These are phyloP conservation scores for Trichomonas vaginalis DNA, from an alignment of 208 protist species.

Conservation along the genomic window DNA sequence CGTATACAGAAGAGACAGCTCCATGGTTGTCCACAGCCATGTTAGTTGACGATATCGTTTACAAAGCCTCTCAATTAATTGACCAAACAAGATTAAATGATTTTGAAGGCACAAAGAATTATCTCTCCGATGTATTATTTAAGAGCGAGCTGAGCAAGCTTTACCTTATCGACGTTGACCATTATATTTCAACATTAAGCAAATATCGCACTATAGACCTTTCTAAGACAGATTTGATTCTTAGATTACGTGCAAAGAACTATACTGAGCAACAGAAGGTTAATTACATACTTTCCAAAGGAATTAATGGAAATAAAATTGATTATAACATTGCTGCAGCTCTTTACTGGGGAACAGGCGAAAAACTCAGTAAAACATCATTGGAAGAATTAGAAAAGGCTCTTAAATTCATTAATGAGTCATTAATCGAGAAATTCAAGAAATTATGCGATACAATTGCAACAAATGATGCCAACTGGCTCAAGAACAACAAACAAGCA, in stretches of 20 bases:
- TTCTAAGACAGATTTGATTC: neutral
- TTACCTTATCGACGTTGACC: neutral
- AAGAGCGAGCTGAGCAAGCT: neutral
- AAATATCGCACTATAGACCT: neutral
- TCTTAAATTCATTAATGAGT: neutral
- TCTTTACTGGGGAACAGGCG: neutral
- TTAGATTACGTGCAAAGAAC: neutral
- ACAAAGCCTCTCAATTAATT: neutral
- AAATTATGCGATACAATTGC: neutral
- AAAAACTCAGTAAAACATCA: neutral
- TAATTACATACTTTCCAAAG: neutral
- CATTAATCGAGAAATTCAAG: neutral
- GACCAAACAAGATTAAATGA: neutral
- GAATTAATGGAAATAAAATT: neutral
- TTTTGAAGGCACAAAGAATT: neutral
- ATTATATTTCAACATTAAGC: neutral
- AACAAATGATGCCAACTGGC: neutral
- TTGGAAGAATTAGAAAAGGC: neutral
- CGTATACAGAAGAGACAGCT: neutral
- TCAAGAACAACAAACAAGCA: neutral
- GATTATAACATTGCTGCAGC: neutral
- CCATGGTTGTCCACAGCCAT: neutral
- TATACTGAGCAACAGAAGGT: neutral
- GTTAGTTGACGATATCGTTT: neutral
- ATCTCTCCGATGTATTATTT: neutral